These are phyloP conservation scores for Diaporthe citriasiana DNA, from an alignment of 2,329 filamentous ascomycete species.

Conservation along the genomic window DNA sequence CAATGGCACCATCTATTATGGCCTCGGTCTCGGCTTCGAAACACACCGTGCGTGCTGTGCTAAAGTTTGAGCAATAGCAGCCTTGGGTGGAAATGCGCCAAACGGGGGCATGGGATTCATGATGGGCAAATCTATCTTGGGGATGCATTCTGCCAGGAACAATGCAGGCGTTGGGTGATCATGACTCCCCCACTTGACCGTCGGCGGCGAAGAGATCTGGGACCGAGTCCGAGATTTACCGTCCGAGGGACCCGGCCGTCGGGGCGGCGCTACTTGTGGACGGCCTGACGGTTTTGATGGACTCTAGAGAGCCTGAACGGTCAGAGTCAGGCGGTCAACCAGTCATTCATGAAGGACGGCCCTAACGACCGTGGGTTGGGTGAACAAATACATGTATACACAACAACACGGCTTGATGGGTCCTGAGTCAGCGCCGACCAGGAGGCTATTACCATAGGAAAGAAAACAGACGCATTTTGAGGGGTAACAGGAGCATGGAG, in stretches of 20 bases:
- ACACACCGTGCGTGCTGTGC: background rate
- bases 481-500: conserved; percentile 8
- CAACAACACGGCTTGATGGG: background rate
- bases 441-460: background rate
- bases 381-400: background rate
- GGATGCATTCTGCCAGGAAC: conserved; percentile 20
- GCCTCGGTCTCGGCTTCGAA: background rate
- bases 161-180: background rate
- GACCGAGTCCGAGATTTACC: conserved; percentile 24
- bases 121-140: background rate
- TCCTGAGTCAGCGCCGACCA: background rate
- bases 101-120: background rate
- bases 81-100: background rate
- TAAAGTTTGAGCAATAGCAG: background rate
- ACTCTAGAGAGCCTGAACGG: background rate
- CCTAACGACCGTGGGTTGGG: background rate
- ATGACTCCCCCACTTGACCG: conserved; percentile 3
- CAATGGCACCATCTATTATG: background rate
- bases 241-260: conserved; percentile 14
- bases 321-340: background rate
- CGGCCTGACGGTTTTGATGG: background rate
- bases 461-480: background rate
- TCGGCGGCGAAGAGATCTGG: background rate
- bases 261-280: conserved; percentile 11
- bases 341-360: background rate